Percentiles rank a stretch among this genome's conserved stretches.
Conservation (phyloP, 2,329 filamentous ascomycete species). For the Dactylellina leptospora region DNA sequence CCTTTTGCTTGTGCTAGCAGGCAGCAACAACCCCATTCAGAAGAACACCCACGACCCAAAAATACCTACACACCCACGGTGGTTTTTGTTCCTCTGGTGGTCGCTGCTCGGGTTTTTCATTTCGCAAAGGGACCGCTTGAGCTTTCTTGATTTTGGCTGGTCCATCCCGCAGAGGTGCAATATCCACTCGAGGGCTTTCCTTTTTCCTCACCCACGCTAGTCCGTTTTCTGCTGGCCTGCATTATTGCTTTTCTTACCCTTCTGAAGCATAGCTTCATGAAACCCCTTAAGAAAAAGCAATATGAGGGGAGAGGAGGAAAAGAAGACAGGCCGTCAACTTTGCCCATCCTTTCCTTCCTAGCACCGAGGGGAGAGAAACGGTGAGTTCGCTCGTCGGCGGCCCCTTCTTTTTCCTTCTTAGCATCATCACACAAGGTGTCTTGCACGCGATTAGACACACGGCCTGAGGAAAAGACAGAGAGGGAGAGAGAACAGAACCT, state of each 20-base stretch:
- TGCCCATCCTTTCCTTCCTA: constrained; percentile 13
- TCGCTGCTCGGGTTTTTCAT: constrained; percentile 52
- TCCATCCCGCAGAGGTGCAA: constrained; percentile 45
- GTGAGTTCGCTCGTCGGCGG: background rate
- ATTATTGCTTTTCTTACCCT: constrained; percentile 47
- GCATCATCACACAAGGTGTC: constrained; percentile 35
- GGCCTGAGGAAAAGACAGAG: constrained; percentile 13
- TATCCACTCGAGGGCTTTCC: constrained; percentile 35
- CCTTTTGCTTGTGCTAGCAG: constrained; percentile 26
- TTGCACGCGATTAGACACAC: constrained; percentile 35
- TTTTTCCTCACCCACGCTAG: constrained; percentile 34
- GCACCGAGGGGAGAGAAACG: constrained; percentile 9
- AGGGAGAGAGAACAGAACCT: background rate
- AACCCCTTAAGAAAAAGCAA: constrained; percentile 54
- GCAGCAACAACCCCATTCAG: constrained; percentile 35
- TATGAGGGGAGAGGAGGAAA: background rate
- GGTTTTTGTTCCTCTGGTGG: constrained; percentile 29
- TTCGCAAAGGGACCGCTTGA: constrained; percentile 50
- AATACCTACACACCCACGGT: constrained; percentile 46
- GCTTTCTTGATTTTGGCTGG: constrained; percentile 53
- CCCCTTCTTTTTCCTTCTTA: constrained; percentile 2
- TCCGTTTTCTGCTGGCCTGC: constrained; percentile 30
- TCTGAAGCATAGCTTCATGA: constrained; percentile 52
- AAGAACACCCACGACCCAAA: constrained; percentile 40
- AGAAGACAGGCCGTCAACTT: constrained; percentile 37